Conservation (phyloP, 805 yeast genomes). For the Teunomyces tritomae region DNA sequence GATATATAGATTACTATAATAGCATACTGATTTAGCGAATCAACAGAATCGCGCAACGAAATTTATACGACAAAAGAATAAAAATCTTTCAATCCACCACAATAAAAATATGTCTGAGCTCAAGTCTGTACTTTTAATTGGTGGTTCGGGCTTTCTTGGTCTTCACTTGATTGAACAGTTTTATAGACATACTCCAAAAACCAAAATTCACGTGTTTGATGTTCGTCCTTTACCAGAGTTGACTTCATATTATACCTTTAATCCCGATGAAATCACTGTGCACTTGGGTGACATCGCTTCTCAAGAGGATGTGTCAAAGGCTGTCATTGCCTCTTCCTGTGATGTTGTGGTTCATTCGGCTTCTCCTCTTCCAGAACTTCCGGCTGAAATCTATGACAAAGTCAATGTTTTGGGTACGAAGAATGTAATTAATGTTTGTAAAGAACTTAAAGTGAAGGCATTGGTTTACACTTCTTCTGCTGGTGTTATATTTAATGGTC, state of each 20-base stretch:
- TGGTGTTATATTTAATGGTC: constrained; percentile 96
- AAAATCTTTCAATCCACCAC: not conserved
- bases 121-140: constrained; percentile 76
- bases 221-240: constrained; percentile 82
- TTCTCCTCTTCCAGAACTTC: constrained; percentile 88
- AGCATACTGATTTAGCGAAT: not conserved
- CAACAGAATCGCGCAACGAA: not conserved
- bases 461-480: constrained; percentile 95
- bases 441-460: constrained; percentile 52
- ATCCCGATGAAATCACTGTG: constrained; percentile 52
- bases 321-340: constrained; percentile 58
- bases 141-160: constrained; percentile 95
- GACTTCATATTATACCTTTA: constrained; percentile 73
- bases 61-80: not conserved
- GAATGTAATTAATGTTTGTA: constrained; percentile 65
- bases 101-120: constrained; percentile 11
- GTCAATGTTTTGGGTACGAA: constrained; percentile 90
- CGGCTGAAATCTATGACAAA: constrained; percentile 72
- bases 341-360: constrained; percentile 91
- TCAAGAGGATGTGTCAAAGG: constrained; percentile 60
- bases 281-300: constrained; percentile 86
- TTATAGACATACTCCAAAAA: constrained; percentile 58
- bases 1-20: not conserved
- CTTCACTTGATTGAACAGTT: constrained; percentile 88
- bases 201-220: constrained; percentile 83